A percentile compares a stretch with the other conserved stretches of the same genome.
Evolutionary conservation across 2,329 filamentous ascomycete genomes (phyloP).

Genomic region (Trichoderma sp.): DNA sequence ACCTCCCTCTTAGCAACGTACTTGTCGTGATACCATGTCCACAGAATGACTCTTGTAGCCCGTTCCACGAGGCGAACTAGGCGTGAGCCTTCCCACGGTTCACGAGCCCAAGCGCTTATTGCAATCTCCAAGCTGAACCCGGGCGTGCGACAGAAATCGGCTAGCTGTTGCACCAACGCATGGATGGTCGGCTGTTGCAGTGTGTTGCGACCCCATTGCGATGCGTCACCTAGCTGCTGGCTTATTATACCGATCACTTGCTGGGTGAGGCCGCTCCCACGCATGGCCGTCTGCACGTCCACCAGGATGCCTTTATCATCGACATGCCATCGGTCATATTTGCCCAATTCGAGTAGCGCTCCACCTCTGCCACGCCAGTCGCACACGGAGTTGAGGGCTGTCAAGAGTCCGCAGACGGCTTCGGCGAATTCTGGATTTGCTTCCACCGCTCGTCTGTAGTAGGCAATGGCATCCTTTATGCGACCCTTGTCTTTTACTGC

Average conservation of each 20-base stretch:
- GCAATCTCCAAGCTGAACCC: conserved; percentile 39
- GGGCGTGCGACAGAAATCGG: conserved; percentile 36
- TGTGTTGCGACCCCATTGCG: conserved; percentile 75
- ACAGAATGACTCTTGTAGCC: conserved; percentile 70
- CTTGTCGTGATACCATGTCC: conserved; percentile 84
- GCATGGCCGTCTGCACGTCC: conserved; percentile 62
- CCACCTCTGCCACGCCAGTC: conserved; percentile 90
- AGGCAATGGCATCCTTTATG: conserved; percentile 85
- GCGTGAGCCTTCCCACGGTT: conserved; percentile 84
- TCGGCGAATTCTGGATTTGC: conserved; percentile 97
- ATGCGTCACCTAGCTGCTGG: conserved; percentile 82
- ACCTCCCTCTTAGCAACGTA: conserved; percentile 61
- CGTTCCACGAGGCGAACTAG: conserved; percentile 82
- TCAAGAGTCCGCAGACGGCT: conserved; percentile 91
- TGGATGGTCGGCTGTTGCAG: conserved; percentile 56
- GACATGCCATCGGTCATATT: conserved; percentile 89
- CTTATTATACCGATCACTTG: conserved; percentile 87
- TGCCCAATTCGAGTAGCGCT: conserved; percentile 68
- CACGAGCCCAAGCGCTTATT: conserved; percentile 62
- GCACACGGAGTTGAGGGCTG: conserved; percentile 93
- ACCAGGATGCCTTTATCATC: conserved; percentile 77
- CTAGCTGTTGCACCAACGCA: conserved; percentile 48
- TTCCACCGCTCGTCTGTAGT: conserved; percentile 84
- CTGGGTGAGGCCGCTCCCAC: conserved; percentile 77
- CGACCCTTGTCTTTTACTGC: conserved; percentile 95